These are phyloP conservation scores for Blastomyces emzantsi DNA, from an alignment of 2,329 filamentous ascomycete species.

Conservation along the genomic window DNA sequence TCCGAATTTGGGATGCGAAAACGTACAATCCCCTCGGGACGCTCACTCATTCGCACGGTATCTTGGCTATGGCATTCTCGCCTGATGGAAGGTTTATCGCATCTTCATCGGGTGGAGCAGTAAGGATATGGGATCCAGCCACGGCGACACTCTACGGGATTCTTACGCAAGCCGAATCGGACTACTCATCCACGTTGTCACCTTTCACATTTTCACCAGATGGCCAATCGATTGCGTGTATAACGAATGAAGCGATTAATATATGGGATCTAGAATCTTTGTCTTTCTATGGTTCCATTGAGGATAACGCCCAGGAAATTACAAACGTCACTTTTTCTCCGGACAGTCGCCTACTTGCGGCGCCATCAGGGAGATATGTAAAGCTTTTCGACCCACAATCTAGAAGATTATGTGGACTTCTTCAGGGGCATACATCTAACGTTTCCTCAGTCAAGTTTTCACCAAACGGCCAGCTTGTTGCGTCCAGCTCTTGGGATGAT, in stretches of 20 bases:
- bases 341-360: neutral
- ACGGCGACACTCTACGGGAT: neutral
- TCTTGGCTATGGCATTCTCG: slow-evolving; percentile 1
- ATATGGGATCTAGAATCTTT: neutral
- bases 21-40: neutral
- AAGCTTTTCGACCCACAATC: neutral
- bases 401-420: neutral
- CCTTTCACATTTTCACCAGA: slow-evolving; percentile 1
- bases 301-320: neutral
- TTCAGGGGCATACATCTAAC: neutral
- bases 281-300: neutral
- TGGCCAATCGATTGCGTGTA: neutral
- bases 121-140: slow-evolving; percentile 10
- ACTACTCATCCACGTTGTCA: neutral
- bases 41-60: neutral
- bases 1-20: slow-evolving; percentile 10
- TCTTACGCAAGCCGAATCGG: neutral
- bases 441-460: slow-evolving; percentile 6
- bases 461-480: slow-evolving; percentile 7
- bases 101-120: slow-evolving; percentile 4
- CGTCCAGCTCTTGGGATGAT: slow-evolving; percentile 11
- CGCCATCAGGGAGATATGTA: neutral
- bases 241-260: neutral
- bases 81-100: slow-evolving; percentile 2
- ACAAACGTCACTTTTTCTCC: neutral